phyloP scores from a whole-genome alignment of 2,329 filamentous ascomycete genomes.

The Metarhizium humberi region DNA sequence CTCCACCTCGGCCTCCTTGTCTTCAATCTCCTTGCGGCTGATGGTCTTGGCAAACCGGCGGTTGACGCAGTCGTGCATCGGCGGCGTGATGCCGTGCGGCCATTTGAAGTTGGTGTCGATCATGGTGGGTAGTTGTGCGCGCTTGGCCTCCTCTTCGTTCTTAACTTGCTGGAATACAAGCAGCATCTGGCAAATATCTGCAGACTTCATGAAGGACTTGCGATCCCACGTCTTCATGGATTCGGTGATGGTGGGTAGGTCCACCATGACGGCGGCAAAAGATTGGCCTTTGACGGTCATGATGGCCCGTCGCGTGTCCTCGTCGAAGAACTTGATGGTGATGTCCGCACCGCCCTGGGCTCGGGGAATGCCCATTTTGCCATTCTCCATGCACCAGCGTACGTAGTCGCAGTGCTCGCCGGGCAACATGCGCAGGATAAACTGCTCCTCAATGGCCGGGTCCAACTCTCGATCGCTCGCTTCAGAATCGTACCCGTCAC shows the following conservation, averaged over 20 bases:
- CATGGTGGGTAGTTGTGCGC: conserved; percentile 60
- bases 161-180: conserved; percentile 62
- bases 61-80: conserved; percentile 77
- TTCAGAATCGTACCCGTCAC: conserved; percentile 94
- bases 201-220: conserved; percentile 79
- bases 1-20: conserved; percentile 73
- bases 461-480: conserved; percentile 83
- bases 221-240: conserved; percentile 91
- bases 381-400: conserved; percentile 63
- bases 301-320: conserved; percentile 63
- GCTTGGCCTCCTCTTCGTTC: conserved; percentile 56
- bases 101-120: conserved; percentile 63
- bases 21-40: conserved; percentile 74
- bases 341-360: conserved; percentile 66
- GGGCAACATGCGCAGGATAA: conserved; percentile 80
- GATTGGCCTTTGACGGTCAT: conserved; percentile 59
- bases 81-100: conserved; percentile 79
- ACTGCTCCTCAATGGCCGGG: conserved; percentile 80
- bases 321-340: conserved; percentile 68
- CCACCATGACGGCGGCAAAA: conserved; percentile 73
- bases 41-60: conserved; percentile 76
- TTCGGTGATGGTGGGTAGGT: conserved; percentile 79
- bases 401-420: conserved; percentile 82
- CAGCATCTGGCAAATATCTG: conserved; percentile 84
- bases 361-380: conserved; percentile 60